Evolutionary conservation across 768 basidiomycete species (phyloP).

Genomic region (Russula compacta): DNA sequence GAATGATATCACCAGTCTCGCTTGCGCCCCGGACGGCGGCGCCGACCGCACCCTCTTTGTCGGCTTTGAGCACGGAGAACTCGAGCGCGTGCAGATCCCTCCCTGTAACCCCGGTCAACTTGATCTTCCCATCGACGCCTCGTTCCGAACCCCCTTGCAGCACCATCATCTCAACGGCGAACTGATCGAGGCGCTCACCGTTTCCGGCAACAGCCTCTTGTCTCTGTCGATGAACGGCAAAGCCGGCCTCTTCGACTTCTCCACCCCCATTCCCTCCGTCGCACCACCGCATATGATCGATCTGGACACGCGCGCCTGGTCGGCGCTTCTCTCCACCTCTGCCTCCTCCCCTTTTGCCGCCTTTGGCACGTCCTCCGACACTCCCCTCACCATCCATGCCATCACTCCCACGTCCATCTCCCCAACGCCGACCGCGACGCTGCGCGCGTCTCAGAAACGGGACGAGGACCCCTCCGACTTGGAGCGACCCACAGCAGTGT

Average conservation of each 20-base stretch:
- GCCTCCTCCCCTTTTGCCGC: constrained; percentile 52
- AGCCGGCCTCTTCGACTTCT: constrained; percentile 31
- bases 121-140: constrained; percentile 18
- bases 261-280: constrained; percentile 14
- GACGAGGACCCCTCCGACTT: constrained; percentile 8
- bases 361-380: constrained; percentile 54
- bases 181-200: constrained; percentile 48
- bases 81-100: constrained; percentile 39
- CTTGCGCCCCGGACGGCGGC: constrained; percentile 39
- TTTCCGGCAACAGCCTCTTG: constrained; percentile 37
- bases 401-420: constrained; percentile 42
- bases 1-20: constrained; percentile 47
- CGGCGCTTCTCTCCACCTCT: constrained; percentile 44
- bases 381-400: constrained; percentile 50
- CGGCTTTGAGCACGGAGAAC: constrained; percentile 50
- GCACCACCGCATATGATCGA: constrained; percentile 29
- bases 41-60: constrained; percentile 40
- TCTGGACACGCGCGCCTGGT: constrained; percentile 52
- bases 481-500: constrained; percentile 47
- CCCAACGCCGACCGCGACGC: constrained; percentile 37
- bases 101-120: constrained; percentile 16
- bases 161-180: constrained; percentile 32
- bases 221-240: constrained; percentile 51
- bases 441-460: constrained; percentile 32
- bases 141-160: constrained; percentile 20